Base-by-base conservation (phyloP, 2,329 filamentous ascomycete species). In the Aschersonia sp. region DNA sequence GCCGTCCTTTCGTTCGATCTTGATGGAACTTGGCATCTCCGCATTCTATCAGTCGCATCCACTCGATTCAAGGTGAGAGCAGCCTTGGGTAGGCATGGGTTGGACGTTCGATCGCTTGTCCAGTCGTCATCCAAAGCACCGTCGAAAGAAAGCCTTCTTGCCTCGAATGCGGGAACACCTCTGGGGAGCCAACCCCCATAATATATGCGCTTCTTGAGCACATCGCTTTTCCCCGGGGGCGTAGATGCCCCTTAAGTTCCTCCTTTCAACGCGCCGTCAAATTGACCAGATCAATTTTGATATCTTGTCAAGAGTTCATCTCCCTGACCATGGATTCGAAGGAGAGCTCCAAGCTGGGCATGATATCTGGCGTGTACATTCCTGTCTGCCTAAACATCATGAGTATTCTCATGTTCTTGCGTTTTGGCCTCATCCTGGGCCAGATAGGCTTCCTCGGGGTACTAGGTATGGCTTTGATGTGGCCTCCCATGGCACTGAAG, bases 321-420 rank as follows among this genome's bases (percentile, higher is more conserved):
- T 40, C 22, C 11, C 53, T 14, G 52, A 48, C 53, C 52, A 63
- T 63, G 58, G 67, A 69, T 31, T 56, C 54, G 32, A 61, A 52
- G 49, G 69, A 65, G 55, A 64, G 62, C 51, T 58, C 74, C 55
- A 92, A 92, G 66, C 71, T 94, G 49, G 84, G 84, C 39, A 81
- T 79, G 7, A 79, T 87, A 54, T 85, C 81, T 4, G 84, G 84
- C 6, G 84, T 94, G 44, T 94, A 88, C 61, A 84, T 94, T 12
- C 87, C 87, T 1, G 87, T 87, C n/a, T 89, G 83, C 51, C 70
- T 94, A 54, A 94, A 92, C 62, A 87, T 94, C 41, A 68, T 94
- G 54, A 90, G 85, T 56, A 94, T 94, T 63, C 74, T 94, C 51
- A 94, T 94, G 86, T 94, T 94, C 66, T 71, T 94, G 56, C 79